Percentiles rank a stretch among this genome's conserved stretches.
phyloP scores from a whole-genome alignment of 2,329 filamentous ascomycete species.

The Cytospora piceae region DNA sequence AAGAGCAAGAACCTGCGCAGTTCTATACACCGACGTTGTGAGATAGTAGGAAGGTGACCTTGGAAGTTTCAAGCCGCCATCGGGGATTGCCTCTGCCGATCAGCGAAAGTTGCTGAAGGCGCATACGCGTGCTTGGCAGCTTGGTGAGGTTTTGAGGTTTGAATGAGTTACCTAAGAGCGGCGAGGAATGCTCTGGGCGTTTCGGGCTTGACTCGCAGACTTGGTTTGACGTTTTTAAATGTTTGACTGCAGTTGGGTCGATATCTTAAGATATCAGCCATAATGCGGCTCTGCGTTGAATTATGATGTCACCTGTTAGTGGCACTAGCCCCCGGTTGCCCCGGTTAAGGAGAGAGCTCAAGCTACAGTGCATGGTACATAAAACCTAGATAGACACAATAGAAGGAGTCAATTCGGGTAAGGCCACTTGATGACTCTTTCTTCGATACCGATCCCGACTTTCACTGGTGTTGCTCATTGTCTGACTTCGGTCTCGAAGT shows the following conservation, averaged over 20 bases:
- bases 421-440: too few species aligned
- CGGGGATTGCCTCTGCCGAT: neutral
- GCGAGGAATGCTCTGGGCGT: neutral
- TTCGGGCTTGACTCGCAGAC: neutral
- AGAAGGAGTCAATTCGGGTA: neutral
- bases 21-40: neutral
- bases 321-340: neutral
- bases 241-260: slow-evolving; percentile 7
- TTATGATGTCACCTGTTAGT: slow-evolving; percentile 30
- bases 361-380: too few species aligned
- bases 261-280: slow-evolving; percentile 25
- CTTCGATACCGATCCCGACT: too few species aligned
- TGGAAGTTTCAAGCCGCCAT: neutral
- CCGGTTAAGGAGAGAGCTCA: neutral
- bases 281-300: slow-evolving; percentile 19
- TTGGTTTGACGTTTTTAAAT: slow-evolving; percentile 15
- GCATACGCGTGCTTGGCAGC: neutral
- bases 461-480: too few species aligned
- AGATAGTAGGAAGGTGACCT: too few species aligned
- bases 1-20: neutral
- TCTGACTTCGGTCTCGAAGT: too few species aligned
- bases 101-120: neutral
- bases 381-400: too few species aligned
- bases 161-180: slow-evolving; percentile 2
- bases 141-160: neutral